Evolutionary conservation across 768 basidiomycete species (phyloP).

Genomic region (Macrolepiota fuliginosa): DNA sequence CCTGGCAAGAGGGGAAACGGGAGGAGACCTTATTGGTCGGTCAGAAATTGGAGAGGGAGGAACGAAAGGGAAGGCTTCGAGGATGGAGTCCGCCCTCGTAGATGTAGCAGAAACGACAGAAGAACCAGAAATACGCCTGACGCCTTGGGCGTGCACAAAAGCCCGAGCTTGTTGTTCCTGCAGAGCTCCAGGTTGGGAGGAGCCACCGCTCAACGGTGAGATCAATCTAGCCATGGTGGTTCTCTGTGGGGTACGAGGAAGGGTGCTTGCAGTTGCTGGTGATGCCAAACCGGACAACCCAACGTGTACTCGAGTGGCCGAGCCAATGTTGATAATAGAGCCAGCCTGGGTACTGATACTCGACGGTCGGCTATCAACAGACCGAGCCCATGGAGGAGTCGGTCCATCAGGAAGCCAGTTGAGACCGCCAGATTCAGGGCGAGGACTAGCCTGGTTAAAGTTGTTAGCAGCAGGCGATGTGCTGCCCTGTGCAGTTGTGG

Average conservation of each 20-base stretch:
- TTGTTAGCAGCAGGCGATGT: slow-evolving; percentile 37
- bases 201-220: slow-evolving; percentile 37
- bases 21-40: slow-evolving; percentile 70
- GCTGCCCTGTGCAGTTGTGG: slow-evolving; percentile 35
- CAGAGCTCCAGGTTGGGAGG: slow-evolving; percentile 31
- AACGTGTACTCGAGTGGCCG: slow-evolving; percentile 67
- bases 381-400: slow-evolving; percentile 38
- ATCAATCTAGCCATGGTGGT: slow-evolving; percentile 65
- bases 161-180: slow-evolving; percentile 71
- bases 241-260: slow-evolving; percentile 47
- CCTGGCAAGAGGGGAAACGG: slow-evolving; percentile 68
- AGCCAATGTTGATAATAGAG: slow-evolving; percentile 57
- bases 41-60: slow-evolving; percentile 89
- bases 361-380: slow-evolving; percentile 48
- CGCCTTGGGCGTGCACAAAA: slow-evolving; percentile 51
- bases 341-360: slow-evolving; percentile 66
- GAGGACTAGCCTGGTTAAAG: slow-evolving; percentile 19
- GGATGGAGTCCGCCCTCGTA: slow-evolving; percentile 77
- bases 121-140: slow-evolving; percentile 58
- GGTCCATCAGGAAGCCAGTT: slow-evolving; percentile 39
- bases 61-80: slow-evolving; percentile 87
- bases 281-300: slow-evolving; percentile 39
- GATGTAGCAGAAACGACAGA: slow-evolving; percentile 69
- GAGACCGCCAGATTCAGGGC: slow-evolving; percentile 26
- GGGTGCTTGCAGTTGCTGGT: slow-evolving; percentile 30